Percentiles rank a stretch among this genome's conserved stretches.
These are phyloP conservation scores for Orbilia brochopaga DNA, from an alignment of 2,329 filamentous ascomycete genomes.

Conservation along the genomic window DNA sequence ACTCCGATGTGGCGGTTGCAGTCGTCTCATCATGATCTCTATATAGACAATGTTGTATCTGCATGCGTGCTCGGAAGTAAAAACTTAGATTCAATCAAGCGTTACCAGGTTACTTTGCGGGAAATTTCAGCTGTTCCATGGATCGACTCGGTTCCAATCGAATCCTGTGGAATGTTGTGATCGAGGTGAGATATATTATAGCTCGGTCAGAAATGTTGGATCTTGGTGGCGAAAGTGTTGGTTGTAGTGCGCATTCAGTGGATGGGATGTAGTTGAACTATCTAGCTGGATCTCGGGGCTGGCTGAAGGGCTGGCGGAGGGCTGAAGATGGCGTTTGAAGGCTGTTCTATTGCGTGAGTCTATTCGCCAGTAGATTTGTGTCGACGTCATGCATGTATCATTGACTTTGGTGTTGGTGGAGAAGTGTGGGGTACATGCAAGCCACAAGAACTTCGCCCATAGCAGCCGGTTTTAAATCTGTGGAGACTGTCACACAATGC, in stretches of 20 bases:
- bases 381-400: neutral
- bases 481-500: neutral
- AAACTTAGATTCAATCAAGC: too few species aligned
- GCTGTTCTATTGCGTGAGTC: neutral
- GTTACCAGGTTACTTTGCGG: too few species aligned
- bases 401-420: neutral
- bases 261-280: too few species aligned
- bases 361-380: neutral
- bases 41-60: too few species aligned
- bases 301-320: neutral
- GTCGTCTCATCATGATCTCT: too few species aligned
- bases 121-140: too few species aligned
- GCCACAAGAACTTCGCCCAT: too few species aligned
- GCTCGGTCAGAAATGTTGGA: constrained; percentile 17
- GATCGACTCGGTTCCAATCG: too few species aligned
- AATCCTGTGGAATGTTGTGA: neutral
- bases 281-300: neutral
- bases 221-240: constrained; percentile 21
- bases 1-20: too few species aligned
- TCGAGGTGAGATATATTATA: neutral
- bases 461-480: too few species aligned
- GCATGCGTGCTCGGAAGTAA: too few species aligned
- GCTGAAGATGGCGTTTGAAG: neutral
- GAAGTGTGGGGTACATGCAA: too few species aligned
- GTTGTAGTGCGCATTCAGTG: neutral